Evolutionary conservation across 192 early-diverging fungal species (phyloP).

Genomic region (Backusella psychrophila): DNA sequence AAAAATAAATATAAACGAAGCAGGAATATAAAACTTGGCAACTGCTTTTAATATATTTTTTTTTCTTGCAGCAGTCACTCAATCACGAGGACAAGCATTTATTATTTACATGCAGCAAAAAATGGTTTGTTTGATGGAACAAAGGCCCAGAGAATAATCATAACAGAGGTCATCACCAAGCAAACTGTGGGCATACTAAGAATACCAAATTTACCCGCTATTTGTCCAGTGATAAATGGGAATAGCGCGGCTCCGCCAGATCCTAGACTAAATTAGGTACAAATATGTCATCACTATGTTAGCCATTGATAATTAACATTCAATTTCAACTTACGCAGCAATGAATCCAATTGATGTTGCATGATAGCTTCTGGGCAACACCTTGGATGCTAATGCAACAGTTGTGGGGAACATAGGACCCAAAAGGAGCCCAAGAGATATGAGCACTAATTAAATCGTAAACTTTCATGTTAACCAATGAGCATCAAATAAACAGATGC

Average conservation of each 20-base stretch:
- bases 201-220: constrained; percentile 29
- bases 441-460: constrained; percentile 2
- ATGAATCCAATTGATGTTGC: constrained; percentile 38
- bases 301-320: neutral
- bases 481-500: neutral
- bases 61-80: neutral
- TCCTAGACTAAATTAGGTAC: constrained; percentile 19
- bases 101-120: constrained; percentile 8
- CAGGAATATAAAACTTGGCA: neutral
- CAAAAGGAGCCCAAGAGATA: constrained; percentile 19
- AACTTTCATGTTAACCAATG: neutral
- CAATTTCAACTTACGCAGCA: constrained; percentile 21
- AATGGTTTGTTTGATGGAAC: constrained; percentile 12
- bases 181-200: constrained; percentile 14
- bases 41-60: neutral
- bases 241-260: constrained; percentile 27
- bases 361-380: constrained; percentile 22
- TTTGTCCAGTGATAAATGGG: constrained; percentile 30
- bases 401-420: constrained; percentile 35
- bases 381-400: constrained; percentile 29
- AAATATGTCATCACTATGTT: neutral
- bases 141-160: constrained; percentile 19
- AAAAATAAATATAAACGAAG: neutral
- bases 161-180: constrained; percentile 12
- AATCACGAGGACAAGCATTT: constrained; percentile 2